phyloP scores from a whole-genome alignment of 78 protist species.

The Polysphondylium violaceum region DNA sequence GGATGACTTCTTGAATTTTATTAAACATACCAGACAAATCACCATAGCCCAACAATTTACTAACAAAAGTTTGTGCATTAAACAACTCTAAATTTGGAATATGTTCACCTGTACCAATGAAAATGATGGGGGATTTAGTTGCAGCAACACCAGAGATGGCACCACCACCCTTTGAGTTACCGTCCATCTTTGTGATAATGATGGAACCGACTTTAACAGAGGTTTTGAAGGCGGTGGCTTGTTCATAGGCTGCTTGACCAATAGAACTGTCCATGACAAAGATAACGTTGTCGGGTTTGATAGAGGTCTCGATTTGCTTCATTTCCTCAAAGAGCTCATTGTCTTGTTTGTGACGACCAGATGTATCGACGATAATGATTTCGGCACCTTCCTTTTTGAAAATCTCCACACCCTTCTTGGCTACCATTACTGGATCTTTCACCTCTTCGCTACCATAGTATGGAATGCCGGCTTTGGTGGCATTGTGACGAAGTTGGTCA shows the following conservation, averaged over 20 bases:
- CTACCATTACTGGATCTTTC: conserved; percentile 96
- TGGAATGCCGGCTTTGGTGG: conserved; percentile 95
- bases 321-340: conserved; percentile 97
- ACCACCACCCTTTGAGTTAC: conserved; percentile 99
- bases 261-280: conserved; percentile 98
- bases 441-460: conserved; percentile 96
- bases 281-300: conserved; percentile 95
- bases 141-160: conserved; percentile 97
- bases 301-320: conserved; percentile 90
- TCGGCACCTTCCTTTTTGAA: conserved; percentile 92
- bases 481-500: conserved; percentile 99
- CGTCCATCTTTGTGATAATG: conserved; percentile 99
- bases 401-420: conserved; percentile 95
- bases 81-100: conserved; percentile 95
- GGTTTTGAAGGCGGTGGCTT: conserved; percentile 92
- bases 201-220: conserved; percentile 92
- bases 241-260: conserved; percentile 97
- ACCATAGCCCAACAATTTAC: conserved; percentile 96
- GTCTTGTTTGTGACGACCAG: conserved; percentile 99
- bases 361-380: conserved; percentile 99
- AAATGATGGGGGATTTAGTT: conserved; percentile 95
- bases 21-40: conserved; percentile 87
- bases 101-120: conserved; percentile 96
- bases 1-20: conserved; percentile 85
- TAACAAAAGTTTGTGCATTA: conserved; percentile 89